Evolutionary conservation across 805 yeast genomes (phyloP), one percentile per base, ranked within the genome.

Genomic region (Brettanomyces bruxellensis): DNA sequence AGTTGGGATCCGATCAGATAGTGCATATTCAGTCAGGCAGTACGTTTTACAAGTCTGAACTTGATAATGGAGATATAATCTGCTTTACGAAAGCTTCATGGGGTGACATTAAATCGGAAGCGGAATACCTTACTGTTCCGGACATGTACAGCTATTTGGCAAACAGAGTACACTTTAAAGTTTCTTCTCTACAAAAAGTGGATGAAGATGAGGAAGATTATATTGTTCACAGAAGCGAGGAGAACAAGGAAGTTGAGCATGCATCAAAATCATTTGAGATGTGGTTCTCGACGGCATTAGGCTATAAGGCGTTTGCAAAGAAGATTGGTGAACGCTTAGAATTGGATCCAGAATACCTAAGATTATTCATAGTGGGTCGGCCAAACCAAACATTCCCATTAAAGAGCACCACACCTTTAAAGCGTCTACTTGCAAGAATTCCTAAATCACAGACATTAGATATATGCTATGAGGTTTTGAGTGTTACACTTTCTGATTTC

Each of bases 391-490:
- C 76, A 49, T 67, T 72, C 48, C 79, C 84, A 1, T 62, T 50
- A 56, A 62, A 45, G 57, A 73, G 54, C 60, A 73, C 47, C 69
- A 68, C 57, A 51, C 56, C 48, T 47, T 58, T 57, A 44, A 47
- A 38, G 39, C 50, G 55, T n/a, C 47, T 69, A 8, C 68, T 76
- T 51, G 66, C 69, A 5, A 69, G 67, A 52, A 69, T 70, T 36
- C 69, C 78, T 1, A 73, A 71, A 23, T 67, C 74, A 6, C 73
- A 71, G 39, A 59, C 67, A 4, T 43, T 63, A 40, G 58, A 56
- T 6, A 75, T 91, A 48, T 82, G 81, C 52, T 91, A 85, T 60
- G 96, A 91, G 57, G 65, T 83, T 1, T 71, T 93, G 56, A 84
- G 79, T 41, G 79, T 89, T 40, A 79, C 90, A 2, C 67, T 91